phyloP scores from a whole-genome alignment of 352 stramenopile genomes.

The Aphanomyces euteiches region DNA sequence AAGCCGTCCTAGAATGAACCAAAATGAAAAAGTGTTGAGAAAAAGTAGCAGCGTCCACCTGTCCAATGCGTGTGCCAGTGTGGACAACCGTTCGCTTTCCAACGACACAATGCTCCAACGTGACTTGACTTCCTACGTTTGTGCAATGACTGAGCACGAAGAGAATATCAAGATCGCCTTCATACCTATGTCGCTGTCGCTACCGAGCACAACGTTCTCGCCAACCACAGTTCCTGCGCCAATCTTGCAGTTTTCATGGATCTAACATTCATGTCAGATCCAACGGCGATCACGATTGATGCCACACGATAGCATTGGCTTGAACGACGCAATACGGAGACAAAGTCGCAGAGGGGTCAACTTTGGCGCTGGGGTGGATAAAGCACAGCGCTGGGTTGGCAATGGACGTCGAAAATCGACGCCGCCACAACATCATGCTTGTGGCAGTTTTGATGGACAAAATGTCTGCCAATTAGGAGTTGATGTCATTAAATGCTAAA shows the following conservation, averaged over 20 bases:
- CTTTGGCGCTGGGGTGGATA: constrained; percentile 33
- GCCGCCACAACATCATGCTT: not conserved
- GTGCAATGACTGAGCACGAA: not conserved
- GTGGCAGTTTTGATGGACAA: constrained; percentile 11
- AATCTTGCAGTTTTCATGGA: constrained; percentile 56
- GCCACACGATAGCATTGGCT: constrained; percentile 24
- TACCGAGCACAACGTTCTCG: constrained; percentile 52
- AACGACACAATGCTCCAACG: constrained; percentile 66
- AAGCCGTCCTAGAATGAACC: constrained; percentile 59
- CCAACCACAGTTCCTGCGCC: constrained; percentile 54
- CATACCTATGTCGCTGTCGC: constrained; percentile 45
- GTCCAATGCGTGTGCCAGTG: constrained; percentile 60
- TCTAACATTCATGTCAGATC: constrained; percentile 33
- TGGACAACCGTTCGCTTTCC: constrained; percentile 67
- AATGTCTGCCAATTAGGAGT: not conserved
- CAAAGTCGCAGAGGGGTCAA: constrained; percentile 23
- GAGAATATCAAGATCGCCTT: not conserved
- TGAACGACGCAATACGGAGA: constrained; percentile 25
- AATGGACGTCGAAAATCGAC: not conserved
- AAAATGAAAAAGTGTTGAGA: constrained; percentile 14
- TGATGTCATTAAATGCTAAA: not conserved
- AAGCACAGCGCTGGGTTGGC: constrained; percentile 11
- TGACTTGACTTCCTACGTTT: constrained; percentile 41
- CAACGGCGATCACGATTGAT: not conserved
- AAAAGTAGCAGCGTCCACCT: constrained; percentile 33